Evolutionary conservation across 169 alveolate genomes (phyloP), one percentile per base, ranked within the genome.

Genomic region (Toxoplasma gondii): DNA sequence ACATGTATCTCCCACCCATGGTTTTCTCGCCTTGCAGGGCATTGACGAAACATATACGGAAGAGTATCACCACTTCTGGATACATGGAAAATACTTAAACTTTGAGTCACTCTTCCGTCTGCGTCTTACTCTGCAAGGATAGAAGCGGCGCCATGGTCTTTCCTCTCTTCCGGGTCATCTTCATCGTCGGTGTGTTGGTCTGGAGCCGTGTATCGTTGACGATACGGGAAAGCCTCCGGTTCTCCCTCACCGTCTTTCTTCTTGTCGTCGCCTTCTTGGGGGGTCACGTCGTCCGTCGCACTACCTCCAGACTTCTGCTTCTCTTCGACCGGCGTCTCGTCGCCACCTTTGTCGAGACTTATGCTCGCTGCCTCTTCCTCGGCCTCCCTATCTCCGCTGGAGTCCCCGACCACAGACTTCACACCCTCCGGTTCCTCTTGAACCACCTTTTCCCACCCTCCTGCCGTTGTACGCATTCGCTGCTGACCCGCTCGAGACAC

Each of bases 381-480:
- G 27, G 58, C 90, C 29, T 9, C 90, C 69, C 27, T 69, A 36
- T 36, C 83, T 39, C 82, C 92, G 34, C 82, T 81, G 53, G 84
- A 78, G 34, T 53, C 83, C 83, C 39, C 69, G 39, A 19, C 90
- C 22, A 44, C 86, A 49, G 93, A 31, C 29, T 78, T n/a, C 54
- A 34, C 64, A 58, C 83, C 31, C 81, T 9, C 54, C 54, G 83
- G 82, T 70, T n/a, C 81, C 54, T 67, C 69, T 39, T 38, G 67
- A 24, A 88, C 64, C 22, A 38, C 93, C 49, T 53, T n/a, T 69
- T 78, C 93, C 74, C 93, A 36, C 36, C 84, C 93, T 9, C 67
- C 87, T 39, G 53, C 93, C 24, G 86, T 41, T 67, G 58, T 24
- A 64, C 84, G 86, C 67, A n/a, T 69, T 7, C 7, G 84, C 24